Base-by-base conservation (phyloP, 2,329 filamentous ascomycete species). In the Exserohilum rostratum region DNA sequence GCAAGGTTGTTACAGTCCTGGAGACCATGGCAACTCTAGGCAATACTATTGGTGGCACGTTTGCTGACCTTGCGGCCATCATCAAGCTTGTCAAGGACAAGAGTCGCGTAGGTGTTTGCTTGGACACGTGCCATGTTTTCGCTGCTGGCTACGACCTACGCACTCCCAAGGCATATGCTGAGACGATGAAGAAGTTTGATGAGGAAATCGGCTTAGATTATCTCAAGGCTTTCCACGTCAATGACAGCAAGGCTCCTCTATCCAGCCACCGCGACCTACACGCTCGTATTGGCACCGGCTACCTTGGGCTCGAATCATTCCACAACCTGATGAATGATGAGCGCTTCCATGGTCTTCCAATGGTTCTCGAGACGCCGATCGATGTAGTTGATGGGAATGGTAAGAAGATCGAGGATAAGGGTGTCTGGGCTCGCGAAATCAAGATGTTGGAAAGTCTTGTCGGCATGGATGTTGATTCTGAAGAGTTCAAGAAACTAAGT, bases 51-150 rank as follows among this genome's bases (percentile, higher is more conserved):
- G 95, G 95, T 27, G 88, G 87, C 13, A 87, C 84, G 1, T 96
- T 96, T 72, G 87, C 93, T 71, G 93, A 99, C 67, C 83, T 99
- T 42, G 83, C 88, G 11, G 90, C 92, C 67, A 90, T 97, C 60
- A 96, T 99, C 64, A 83, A 83, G 12, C 81, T 87, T 7, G 85
- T 98, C 20, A 84, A 92, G 18, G 86, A 96, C 73, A 96, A 96
- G 78, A 75, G 80, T 38, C 87, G 95, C 29, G 88, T 99, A 2
- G 95, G 93, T 40, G 92, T 99, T 15, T 99, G 95, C 75, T 86
- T 99, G 52, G 95, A 99, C 73, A 99, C 95, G 0, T 99, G 95
- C 77, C 95, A 99, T 76, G 87, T 92, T 54, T 98, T 98, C 75
- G 93, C 93, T 0, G 93, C 91, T 0, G 95, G 95, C 5, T 95